Conservation (phyloP, 176 grass and related monocot species). For the Oryza officinalis region DNA sequence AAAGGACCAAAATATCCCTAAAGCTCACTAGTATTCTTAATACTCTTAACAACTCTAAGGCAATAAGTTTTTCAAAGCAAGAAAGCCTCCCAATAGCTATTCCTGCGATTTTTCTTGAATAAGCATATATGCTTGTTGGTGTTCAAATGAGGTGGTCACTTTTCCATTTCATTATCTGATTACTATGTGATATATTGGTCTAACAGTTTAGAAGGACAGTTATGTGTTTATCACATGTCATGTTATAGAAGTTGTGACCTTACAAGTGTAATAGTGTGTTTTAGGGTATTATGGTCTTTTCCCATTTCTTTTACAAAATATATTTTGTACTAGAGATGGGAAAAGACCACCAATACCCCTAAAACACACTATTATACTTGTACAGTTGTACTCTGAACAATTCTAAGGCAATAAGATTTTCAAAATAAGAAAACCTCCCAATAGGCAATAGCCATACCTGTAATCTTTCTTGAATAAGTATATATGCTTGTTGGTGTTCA, state of each 20-base stretch:
- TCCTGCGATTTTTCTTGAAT: background rate
- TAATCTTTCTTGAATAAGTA: background rate
- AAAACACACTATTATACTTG: too few species aligned
- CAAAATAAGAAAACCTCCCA: background rate
- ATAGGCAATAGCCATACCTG: background rate
- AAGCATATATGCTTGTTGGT: background rate
- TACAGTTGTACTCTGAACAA: too few species aligned
- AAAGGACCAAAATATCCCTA: too few species aligned
- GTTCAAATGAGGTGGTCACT: background rate
- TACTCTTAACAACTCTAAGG: background rate
- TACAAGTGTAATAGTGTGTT: too few species aligned
- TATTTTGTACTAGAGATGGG: too few species aligned
- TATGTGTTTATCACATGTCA: background rate
- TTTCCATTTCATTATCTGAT: slow-evolving; percentile 2
- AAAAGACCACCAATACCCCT: too few species aligned
- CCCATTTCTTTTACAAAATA: too few species aligned
- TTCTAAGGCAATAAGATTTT: background rate
- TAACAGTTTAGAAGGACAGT: background rate
- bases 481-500: background rate
- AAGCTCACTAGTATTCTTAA: too few species aligned
- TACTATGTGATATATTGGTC: background rate
- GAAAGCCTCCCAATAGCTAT: background rate
- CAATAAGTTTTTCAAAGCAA: background rate
- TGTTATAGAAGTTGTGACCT: background rate
- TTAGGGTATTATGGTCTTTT: too few species aligned